Conservation (phyloP, 2,329 filamentous ascomycete genomes). For the Pezicula neosporulosa region DNA sequence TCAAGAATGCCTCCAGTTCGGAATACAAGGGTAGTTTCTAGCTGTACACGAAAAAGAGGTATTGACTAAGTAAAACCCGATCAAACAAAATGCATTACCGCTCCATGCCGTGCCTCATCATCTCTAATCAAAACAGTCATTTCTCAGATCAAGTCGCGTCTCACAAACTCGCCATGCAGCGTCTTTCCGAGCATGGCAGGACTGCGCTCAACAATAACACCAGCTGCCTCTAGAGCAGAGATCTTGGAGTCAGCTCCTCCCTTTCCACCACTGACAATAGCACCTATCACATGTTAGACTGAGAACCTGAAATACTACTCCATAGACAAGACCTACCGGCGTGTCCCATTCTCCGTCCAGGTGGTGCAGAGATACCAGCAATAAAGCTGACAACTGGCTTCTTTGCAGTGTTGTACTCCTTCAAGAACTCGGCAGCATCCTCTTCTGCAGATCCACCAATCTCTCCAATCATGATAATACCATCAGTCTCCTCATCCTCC, state of each 20-base stretch:
- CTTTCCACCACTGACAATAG: conserved; percentile 96
- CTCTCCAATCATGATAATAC: conserved; percentile 99
- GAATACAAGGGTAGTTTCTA: conserved; percentile 23
- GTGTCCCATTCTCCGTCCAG: conserved; percentile 96
- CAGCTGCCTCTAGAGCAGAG: conserved; percentile 84
- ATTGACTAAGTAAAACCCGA: conserved; percentile 23
- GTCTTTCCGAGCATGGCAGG: conserved; percentile 91
- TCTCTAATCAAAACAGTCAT: conserved; percentile 21
- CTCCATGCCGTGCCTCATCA: conserved; percentile 20
- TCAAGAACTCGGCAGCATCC: conserved; percentile 95
- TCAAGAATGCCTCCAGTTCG: neutral
- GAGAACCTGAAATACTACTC: neutral
- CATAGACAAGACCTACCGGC: conserved; percentile 55
- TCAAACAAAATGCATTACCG: conserved; percentile 25
- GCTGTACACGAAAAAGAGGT: conserved; percentile 29
- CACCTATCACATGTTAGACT: conserved; percentile 40
- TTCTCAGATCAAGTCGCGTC: conserved; percentile 83
- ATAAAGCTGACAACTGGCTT: conserved; percentile 99
- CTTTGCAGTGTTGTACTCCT: conserved; percentile 83
- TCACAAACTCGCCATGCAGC: conserved; percentile 92
- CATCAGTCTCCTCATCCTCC: conserved; percentile 92
- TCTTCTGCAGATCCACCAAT: conserved; percentile 97
- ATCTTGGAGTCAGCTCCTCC: conserved; percentile 99
- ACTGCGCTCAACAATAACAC: conserved; percentile 94
- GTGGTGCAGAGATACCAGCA: conserved; percentile 94